Base-by-base conservation (phyloP, 176 grass and related monocot species). In the Oryza meyeriana region DNA sequence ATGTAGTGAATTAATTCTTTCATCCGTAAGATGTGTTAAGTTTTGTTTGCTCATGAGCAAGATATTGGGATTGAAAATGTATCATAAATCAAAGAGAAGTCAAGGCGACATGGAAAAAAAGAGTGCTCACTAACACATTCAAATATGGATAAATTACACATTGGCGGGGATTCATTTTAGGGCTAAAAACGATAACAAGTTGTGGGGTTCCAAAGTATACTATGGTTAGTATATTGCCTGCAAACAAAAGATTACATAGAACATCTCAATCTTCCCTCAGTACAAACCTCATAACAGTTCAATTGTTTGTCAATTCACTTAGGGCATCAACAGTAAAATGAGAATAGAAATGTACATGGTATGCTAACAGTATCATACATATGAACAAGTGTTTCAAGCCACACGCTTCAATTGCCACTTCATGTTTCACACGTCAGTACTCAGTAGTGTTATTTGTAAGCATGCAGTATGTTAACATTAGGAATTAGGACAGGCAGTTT, bases 61-160 rank as follows among this genome's bases (percentile, higher is more conserved):
- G 27, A 83, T 48, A 20, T 64, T 36, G 41, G 31, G 25, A 11
- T 72, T 55, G 2, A 20, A 74, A 22, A 3, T 11, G 0, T 25
- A 59, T 59, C n/a, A 59, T 26, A n/a, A 31, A 84, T 50, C 38
- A 41, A 80, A 68, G 52, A 88, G 10, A 68, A 68, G 61, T 41
- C 48, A 79, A 57, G 62, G 13, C 12, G 39, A 69, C 17, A 80
- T 32, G 25, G 30, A 61, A 79, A 79, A 38, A 22, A 12, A n/a
- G n/a, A n/a, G 7, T 66, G 69, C 24, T 84, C 39, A 26, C 20
- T 68, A 45, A 75, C 11, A 25, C 61, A 79, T 69, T 75, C 17
- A 79, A n/a, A 74, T 75, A 50, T 40, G 58, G 30, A 35, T 6
- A 79, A 66, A 74, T 38, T 57, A 6, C 36, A 61, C 59, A 28